Base-by-base conservation (phyloP, 768 basidiomycete species). In the Cystofilobasidium ferigula region DNA sequence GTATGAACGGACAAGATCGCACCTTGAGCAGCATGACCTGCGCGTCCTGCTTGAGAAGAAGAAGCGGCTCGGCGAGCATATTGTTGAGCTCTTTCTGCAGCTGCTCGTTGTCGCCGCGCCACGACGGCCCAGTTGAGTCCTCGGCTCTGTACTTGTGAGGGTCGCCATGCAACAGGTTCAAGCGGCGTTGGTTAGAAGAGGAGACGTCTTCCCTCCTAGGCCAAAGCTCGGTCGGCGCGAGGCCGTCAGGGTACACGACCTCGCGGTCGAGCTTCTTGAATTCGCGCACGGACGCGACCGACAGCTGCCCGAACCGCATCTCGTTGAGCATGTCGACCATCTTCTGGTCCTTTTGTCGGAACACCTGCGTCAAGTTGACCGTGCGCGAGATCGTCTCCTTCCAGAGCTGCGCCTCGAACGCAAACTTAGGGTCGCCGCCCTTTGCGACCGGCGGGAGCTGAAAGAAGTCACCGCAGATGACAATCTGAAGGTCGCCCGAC, bases 381-480 rank as follows among this genome's bases (percentile, higher is more conserved):
- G 86, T 91, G 69, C 85, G 81, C 67, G 85, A 78, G 70, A 99
- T 82, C 3, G 85, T 79, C 69, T 85, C 76, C 40, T 76, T 77
- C 95, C 95, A 97, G 62, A 77, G 75, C 22, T 82, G 77, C 0
- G 91, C 92, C 72, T 99, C 92, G 72, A 99, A 99, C 0, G 89
- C 90, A 71, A 97, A 98, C 72, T 85, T 89, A 47, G 87, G 83
- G 61, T 76, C 69, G 0, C 74, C 74, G 30, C 81, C 79, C 74
- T 85, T 92, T 9, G 80, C 79, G 0, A 98, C 92, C 2, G 95
- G 95, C 0, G 95, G 95, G 6, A 99, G 82, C 74, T 99, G 94
- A 78, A 98, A 97, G 78, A 98, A 98, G 74, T 99, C 95, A 10
- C 95, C 95, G 1, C 92, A 94, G 28, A 97, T 85, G 67, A 98